phyloP scores from a whole-genome alignment of 1,284 basidiomycete species.

The Fistulinella staudtii region DNA sequence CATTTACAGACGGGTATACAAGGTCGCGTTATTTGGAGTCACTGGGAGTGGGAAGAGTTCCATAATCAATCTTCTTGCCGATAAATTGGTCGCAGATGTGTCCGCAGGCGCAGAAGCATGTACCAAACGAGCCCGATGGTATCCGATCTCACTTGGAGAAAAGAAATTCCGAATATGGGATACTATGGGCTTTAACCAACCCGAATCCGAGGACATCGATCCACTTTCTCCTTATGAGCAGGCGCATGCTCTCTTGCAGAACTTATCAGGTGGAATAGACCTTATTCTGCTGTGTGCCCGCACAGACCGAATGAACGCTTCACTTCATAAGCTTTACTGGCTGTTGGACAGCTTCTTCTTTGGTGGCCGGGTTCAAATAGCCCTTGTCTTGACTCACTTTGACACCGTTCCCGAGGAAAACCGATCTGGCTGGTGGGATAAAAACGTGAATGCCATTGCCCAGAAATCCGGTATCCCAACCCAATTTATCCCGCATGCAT shows the following conservation, averaged over 20 bases:
- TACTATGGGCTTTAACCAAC: constrained; percentile 8
- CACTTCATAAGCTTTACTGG: constrained; percentile 27
- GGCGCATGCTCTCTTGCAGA: constrained; percentile 23
- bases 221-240: constrained; percentile 23
- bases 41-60: constrained; percentile 16
- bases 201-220: not conserved
- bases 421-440: constrained; percentile 23
- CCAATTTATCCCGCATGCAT: not conserved
- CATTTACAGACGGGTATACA: too few relatives aligned
- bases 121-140: constrained; percentile 5
- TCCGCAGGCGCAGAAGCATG: constrained; percentile 5
- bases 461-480: constrained; percentile 1
- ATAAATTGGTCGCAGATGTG: not conserved
- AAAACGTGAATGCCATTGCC: constrained; percentile 21
- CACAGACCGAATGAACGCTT: constrained; percentile 26
- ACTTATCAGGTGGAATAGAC: constrained; percentile 23
- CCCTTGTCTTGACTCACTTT: constrained; percentile 37
- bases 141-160: not conserved
- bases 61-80: constrained; percentile 13
- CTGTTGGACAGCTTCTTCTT: constrained; percentile 27
- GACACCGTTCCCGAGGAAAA: constrained; percentile 18
- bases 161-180: constrained; percentile 20
- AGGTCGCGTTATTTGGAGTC: constrained; percentile 7
- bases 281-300: constrained; percentile 26
- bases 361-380: constrained; percentile 28